Evolutionary conservation across 2,329 filamentous ascomycete species (phyloP), one percentile per base, ranked within the genome.

Genomic region (Nannizziopsis arthrosporioides): DNA sequence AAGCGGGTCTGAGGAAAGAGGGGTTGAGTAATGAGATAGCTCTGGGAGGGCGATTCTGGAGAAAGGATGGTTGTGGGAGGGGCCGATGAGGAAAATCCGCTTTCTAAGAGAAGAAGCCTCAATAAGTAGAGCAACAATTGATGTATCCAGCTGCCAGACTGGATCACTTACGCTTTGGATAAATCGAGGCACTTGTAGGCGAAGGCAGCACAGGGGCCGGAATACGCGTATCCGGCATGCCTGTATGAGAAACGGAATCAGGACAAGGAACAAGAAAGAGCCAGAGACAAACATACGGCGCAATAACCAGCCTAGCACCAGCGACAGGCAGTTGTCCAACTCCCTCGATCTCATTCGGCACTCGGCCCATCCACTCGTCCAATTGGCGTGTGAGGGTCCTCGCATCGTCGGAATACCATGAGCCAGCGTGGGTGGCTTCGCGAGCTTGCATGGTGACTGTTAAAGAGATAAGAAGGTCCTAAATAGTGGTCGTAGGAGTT

Each of bases 211-310:
- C 87, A 90, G 35, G 82, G 78, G 6, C 92, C 92, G 3, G 92
- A 98, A 72, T 90, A 96, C 1, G 78, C 72, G 69, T 94, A 98
- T 52, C 92, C 92, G 51, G 92, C 92, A 65, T 98, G 92, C 52
- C 90, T 95, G 56, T 30, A 58, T 55, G 51, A 53, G 51, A 49
- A 42, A 51, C 58, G 60, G 63, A 57, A 51, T 35, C 32, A 44
- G 15, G 32, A 27, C 34, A 38, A 27, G 19, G 27, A n/a, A n/a
- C 8, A 12, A 12, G 12, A 12, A 11, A 12, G 31, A 35, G 35
- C 6, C 7, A 27, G 7, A 6, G 41, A 44, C 14, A 39, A 57
- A 52, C 84, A 73, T 76, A 95, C 90, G 92, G 92, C 52, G 88
- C 88, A 63, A 98, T 95, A 48, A 98, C 82, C 11, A 92, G 74